Evolutionary conservation across 2,329 filamentous ascomycete genomes (phyloP), one percentile per base, ranked within the genome.

Genomic region (Diaporthe sp.): DNA sequence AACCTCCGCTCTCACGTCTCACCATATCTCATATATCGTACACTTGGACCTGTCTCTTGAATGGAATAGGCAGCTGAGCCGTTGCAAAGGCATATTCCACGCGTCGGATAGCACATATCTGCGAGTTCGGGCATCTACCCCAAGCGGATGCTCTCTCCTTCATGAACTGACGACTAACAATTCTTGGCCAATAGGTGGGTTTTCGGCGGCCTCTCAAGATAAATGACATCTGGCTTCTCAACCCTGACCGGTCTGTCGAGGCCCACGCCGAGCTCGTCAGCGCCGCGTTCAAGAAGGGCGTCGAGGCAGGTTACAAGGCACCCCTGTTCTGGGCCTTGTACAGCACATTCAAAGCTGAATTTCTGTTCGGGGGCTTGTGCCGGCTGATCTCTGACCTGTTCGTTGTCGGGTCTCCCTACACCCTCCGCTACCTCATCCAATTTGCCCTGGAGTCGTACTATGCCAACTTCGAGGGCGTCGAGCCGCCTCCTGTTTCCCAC

Each of bases 191-290:
- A 59, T 31, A 65, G 92, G 90, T 92, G 57, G 97, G 97, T 46
- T 98, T 98, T 84, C 92, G 95, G 81, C 92, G 97, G 19, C 92
- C 92, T 2, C 89, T 99, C 3, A 94, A 98, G 80, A 86, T 92
- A 73, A 94, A 94, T 79, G 97, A 99, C 82, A 92, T 99, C 74
- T 98, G 95, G 93, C 86, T 88, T 0, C 94, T 98, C 79, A 98
- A 98, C 77, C 96, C 96, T 0, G 86, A 94, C 76, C 90, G 97
- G 76, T 90, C 91, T 22, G 92, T 95, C 59, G 92, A 94, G 77
- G 86, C 91, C 12, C 87, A 98, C 82, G 92, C 94, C 9, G 83
- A 85, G 8, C 93, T 88, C 78, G 86, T 98, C 62, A 89, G 92
- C 76, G 87, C 86, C 9, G 90, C 93, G 0, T 96, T 98, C 82